Percentiles rank a stretch among this genome's conserved stretches.
Conservation (phyloP, 2,329 filamentous ascomycete species). For the Penicillium sp. region DNA sequence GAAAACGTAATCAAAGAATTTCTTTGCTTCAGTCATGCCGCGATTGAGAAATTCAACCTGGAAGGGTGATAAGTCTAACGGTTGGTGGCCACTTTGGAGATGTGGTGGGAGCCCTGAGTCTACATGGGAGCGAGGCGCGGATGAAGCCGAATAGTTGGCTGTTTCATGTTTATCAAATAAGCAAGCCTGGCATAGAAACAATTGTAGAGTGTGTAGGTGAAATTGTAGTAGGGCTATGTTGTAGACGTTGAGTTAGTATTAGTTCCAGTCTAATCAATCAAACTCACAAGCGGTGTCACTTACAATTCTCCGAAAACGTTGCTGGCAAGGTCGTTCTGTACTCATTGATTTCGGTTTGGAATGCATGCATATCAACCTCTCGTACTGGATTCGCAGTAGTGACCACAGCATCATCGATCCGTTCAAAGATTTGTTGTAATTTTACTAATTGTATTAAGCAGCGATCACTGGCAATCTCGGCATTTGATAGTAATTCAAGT, state of each 20-base stretch:
- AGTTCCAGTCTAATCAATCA: background rate
- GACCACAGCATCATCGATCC: slow-evolving; percentile 2
- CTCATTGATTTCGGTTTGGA: background rate
- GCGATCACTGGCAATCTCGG: background rate
- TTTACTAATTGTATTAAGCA: slow-evolving; percentile 1
- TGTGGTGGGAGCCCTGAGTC: background rate
- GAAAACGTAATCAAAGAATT: background rate
- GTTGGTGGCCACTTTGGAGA: background rate
- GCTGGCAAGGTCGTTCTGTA: background rate
- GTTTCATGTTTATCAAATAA: slow-evolving; percentile 4
- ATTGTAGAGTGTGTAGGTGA: background rate
- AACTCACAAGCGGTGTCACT: background rate
- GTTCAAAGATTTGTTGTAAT: slow-evolving; percentile 3
- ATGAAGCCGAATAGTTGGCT: background rate
- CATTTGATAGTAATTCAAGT: background rate
- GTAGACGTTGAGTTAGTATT: background rate
- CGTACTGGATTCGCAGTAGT: background rate
- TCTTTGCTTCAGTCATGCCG: background rate
- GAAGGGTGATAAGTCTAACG: background rate
- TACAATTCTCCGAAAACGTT: background rate
- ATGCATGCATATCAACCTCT: background rate
- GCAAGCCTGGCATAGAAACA: slow-evolving; percentile 4
- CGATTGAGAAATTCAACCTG: background rate
- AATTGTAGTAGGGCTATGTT: background rate
- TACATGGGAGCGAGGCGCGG: background rate